phyloP scores from a whole-genome alignment of 352 stramenopile species.

The Globisporangium solare region DNA sequence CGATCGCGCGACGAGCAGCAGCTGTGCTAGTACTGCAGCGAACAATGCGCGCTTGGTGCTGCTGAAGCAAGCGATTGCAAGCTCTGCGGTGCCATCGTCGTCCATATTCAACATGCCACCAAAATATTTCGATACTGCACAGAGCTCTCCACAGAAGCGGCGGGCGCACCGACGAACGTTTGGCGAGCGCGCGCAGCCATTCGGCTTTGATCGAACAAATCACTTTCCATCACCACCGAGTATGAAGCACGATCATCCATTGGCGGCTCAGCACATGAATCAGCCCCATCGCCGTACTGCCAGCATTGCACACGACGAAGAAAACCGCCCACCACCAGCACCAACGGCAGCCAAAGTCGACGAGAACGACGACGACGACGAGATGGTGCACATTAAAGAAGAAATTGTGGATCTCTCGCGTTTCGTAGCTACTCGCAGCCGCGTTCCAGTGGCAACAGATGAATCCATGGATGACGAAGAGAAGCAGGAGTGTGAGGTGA shows the following conservation, averaged over 20 bases:
- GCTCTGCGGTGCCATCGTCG: constrained; percentile 7
- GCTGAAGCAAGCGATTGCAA: constrained; percentile 13
- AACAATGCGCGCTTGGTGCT: constrained; percentile 8
- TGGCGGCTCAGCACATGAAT: not conserved
- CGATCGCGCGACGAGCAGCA: constrained; percentile 3
- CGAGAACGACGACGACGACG: not conserved
- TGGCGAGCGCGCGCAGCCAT: constrained; percentile 42
- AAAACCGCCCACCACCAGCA: not conserved
- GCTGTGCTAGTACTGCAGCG: not conserved
- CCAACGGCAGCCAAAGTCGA: not conserved
- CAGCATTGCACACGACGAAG: not conserved
- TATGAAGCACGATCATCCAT: constrained; percentile 9
- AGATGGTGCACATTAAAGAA: constrained; percentile 11
- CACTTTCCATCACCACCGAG: not conserved
- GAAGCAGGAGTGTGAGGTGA: not conserved
- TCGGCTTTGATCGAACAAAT: constrained; percentile 30
- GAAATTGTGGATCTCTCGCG: constrained; percentile 2
- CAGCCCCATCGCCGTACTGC: not conserved
- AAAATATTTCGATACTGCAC: constrained; percentile 35
- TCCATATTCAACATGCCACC: constrained; percentile 28
- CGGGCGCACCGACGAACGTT: constrained; percentile 56
- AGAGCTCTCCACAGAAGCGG: constrained; percentile 35
- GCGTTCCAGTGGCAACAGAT: constrained; percentile 8
- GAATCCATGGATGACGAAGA: constrained; percentile 5
- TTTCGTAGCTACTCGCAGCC: too few species aligned